Evolutionary conservation across 2,329 filamentous ascomycete species (phyloP), one percentile per base, ranked within the genome.

Genomic region (Diaporthe citriasiana): DNA sequence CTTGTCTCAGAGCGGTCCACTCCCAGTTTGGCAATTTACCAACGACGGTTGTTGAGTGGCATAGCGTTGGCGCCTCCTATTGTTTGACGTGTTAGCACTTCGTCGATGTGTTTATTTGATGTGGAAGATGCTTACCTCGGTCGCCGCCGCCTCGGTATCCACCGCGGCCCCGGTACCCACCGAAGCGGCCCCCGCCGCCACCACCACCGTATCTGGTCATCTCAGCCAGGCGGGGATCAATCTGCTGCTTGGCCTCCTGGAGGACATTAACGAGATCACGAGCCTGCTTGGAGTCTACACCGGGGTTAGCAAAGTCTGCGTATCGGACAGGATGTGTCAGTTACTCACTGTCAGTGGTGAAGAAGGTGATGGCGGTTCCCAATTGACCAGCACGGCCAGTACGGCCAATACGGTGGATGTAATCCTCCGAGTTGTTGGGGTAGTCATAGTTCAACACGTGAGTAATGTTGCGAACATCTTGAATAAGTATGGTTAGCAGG

Each of bases 391-490:
- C 96, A 89, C 96, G 94, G 81, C 97, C 96, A 80, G 97, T 98
- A 87, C 97, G 94, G 81, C 97, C 97, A 85, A 96, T 97, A 84
- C 97, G 94, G 84, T 98, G 97, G 79, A 98, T 97, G 82, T 98
- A 98, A 83, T 98, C 96, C 88, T 99, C 97, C 81, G 97, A 92
- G 87, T 98, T 98, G 89, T 98, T 98, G 85, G 96, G 96, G 87
- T 98, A 98, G 85, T 98, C 97, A 94, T 98, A 98, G 92, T 98
- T 98, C 88, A 99, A 91, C 87, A 99, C 97, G 89, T 99, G 97
- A 87, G 97, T 98, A 89, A 99, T 99, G 91, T 99, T 97, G 88
- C 95, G 96, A 89, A 99, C 97, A 93, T 99, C 97, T 98, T 98
- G 83, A 82, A 88, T 84, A 87, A 84, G 89, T 85, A 91, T 68